Conservation (phyloP, 345 rosid genomes). For the Nephelium lappaceum region DNA sequence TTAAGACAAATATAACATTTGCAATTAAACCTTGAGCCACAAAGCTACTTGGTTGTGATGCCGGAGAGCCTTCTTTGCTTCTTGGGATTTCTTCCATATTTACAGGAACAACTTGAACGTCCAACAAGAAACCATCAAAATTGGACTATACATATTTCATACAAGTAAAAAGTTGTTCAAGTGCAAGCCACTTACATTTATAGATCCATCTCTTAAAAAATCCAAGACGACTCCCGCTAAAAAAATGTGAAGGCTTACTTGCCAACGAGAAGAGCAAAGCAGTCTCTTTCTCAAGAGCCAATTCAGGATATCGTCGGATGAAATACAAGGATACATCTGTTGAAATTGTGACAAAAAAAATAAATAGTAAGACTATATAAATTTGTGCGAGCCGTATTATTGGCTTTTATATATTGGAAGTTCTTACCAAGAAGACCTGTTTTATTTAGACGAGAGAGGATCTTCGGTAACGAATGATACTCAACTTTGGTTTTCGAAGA, state of each 20-base stretch:
- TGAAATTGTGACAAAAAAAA: neutral
- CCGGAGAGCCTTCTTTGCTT: neutral
- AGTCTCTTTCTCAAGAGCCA: neutral
- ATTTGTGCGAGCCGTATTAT: neutral
- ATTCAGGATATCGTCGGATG: neutral
- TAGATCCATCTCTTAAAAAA: neutral
- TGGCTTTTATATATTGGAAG: neutral
- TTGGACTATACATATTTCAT: too few species aligned
- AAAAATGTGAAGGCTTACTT: neutral
- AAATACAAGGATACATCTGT: neutral
- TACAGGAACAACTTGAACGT: neutral
- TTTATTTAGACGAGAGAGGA: neutral
- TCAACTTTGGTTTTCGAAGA: neutral
- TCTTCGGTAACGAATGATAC: neutral
- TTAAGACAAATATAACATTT: neutral
- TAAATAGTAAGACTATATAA: neutral
- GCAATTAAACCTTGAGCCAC: neutral
- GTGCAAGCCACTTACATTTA: neutral
- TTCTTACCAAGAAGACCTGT: neutral
- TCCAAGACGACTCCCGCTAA: neutral
- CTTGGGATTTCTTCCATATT: neutral
- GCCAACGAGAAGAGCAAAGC: neutral
- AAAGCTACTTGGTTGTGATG: neutral
- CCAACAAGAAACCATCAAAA: neutral
- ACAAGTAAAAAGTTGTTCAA: neutral